Evolutionary conservation across 495 filamentous ascomycete genomes (phyloP), one percentile per base, ranked within the genome.

Genomic region (Aspergillus indologenus): DNA sequence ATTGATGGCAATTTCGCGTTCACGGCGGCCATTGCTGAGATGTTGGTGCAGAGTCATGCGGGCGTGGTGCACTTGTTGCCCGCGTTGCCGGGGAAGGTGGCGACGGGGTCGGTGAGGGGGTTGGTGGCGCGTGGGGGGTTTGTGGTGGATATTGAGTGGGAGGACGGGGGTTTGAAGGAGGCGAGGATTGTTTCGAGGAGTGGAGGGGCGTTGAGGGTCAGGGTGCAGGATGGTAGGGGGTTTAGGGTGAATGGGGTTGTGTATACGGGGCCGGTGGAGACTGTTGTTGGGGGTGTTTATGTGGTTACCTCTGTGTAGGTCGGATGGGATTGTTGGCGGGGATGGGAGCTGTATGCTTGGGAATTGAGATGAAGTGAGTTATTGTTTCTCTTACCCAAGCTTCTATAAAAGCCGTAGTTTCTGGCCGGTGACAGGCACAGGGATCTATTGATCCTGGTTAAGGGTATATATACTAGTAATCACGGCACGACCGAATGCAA

Each of bases 1-100:
- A 65, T 69, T 29, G 70, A 75, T 23, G 68, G 68, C 20, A 74
- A 74, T 47, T 68, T 72, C 43, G 68, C 66, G 20, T 62, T 62
- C 15, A 61, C 61, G 17, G 61, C 69, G 19, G 70, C 60, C 2
- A 63, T 74, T 31, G 62, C 68, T 5, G 70, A 68, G 53, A 59
- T 66, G 43, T 49, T 74, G 14, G 20, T 60, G 20, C 58, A 60
- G 58, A 60, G 58, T 50, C 43, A 50, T 44, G 44, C 11, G 0
- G 24, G 34, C n/a, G n/a, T n/a, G 2, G 50, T 59, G 26, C 57
- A 59, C 54, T 14, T 59, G 0, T 18, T 59, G 18, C 57, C 57
- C 3, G 57, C 57, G 2, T 34, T 59, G 21, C 57, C 57, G 9
- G 11, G 17, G 0, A 44, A 14, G 9, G 18, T 47, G 26, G 48